Conservation (phyloP, 225 moss, liverwort and hornwort species). For the Bryum argenteum region DNA sequence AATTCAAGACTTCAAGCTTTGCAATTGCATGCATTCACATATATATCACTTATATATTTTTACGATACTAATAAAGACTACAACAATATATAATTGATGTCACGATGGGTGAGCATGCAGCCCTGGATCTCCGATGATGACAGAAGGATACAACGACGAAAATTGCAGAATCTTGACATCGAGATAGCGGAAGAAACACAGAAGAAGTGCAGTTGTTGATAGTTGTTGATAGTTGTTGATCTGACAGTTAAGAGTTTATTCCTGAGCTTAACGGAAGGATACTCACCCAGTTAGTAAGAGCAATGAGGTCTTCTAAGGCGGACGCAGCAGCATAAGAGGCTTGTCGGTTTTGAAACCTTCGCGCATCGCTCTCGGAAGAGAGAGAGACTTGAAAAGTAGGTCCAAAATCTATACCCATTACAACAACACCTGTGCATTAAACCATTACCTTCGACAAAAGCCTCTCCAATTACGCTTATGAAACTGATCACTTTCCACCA, state of each 20-base stretch:
- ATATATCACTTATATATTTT: no score
- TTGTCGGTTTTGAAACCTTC: slow-evolving; percentile 80
- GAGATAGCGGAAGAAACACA: background rate
- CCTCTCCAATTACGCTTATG: no score
- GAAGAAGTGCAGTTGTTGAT: background rate
- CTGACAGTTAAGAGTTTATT: slow-evolving; percentile 11
- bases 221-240: no score
- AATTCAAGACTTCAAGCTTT: slow-evolving; percentile 7
- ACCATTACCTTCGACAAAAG: slow-evolving; percentile 24
- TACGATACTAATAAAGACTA: background rate
- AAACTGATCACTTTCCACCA: slow-evolving; percentile 19
- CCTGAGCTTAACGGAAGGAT: slow-evolving; percentile 14
- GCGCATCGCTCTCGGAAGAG: slow-evolving; percentile 94
- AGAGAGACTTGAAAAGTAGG: slow-evolving; percentile 89
- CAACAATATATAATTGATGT: background rate
- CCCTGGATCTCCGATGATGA: slow-evolving; percentile 12
- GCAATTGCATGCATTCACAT: slow-evolving; percentile 2
- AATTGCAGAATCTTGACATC: slow-evolving; percentile 1
- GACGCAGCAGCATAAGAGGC: slow-evolving; percentile 93
- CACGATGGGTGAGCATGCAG: slow-evolving; percentile 22
- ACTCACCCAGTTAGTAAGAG: slow-evolving; percentile 87
- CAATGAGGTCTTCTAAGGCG: slow-evolving; percentile 89
- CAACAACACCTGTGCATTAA: slow-evolving; percentile 40
- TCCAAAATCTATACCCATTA: slow-evolving; percentile 74
- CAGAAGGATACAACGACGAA: slow-evolving; percentile 6